A percentile compares a stretch with the other conserved stretches of the same genome.
Evolutionary conservation across 2,329 filamentous ascomycete species (phyloP).

Genomic region (Venturia nashicola): DNA sequence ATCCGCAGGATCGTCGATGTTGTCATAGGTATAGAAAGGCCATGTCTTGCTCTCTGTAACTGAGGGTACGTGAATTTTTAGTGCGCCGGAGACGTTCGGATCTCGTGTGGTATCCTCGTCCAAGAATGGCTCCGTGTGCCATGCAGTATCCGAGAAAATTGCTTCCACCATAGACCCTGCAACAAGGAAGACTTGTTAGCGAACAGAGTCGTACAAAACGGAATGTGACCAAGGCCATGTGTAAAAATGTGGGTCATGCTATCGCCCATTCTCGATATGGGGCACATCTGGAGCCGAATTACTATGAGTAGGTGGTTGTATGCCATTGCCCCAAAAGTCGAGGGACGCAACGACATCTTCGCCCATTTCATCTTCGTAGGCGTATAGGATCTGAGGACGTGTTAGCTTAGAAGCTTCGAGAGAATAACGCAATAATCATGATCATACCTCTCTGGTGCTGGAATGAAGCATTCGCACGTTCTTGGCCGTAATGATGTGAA

Average conservation of each 20-base stretch:
- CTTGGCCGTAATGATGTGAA: conserved; percentile 92
- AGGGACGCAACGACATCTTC: conserved; percentile 89
- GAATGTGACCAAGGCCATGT: background rate
- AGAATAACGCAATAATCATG: background rate
- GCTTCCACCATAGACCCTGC: conserved; percentile 1
- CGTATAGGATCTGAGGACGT: conserved; percentile 70
- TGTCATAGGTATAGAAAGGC: background rate
- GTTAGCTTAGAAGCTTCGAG: background rate
- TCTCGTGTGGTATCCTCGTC: background rate
- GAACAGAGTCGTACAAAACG: background rate
- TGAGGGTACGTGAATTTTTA: background rate
- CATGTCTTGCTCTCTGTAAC: background rate
- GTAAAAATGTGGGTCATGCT: background rate
- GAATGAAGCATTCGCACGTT: conserved; percentile 97
- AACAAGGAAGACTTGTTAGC: background rate
- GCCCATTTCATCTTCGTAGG: conserved; percentile 89
- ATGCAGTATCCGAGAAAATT: background rate
- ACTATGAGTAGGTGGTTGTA: conserved; percentile 4
- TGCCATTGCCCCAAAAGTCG: conserved; percentile 63
- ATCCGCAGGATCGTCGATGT: background rate
- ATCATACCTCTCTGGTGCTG: conserved; percentile 82
- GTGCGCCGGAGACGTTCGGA: background rate
- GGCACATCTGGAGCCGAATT: conserved; percentile 3
- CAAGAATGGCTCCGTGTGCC: background rate
- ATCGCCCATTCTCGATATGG: conserved; percentile 1